Percentiles rank a stretch among this genome's conserved stretches.
Evolutionary conservation across 2,329 filamentous ascomycete species (phyloP).

Genomic region (Fusarium sp.): DNA sequence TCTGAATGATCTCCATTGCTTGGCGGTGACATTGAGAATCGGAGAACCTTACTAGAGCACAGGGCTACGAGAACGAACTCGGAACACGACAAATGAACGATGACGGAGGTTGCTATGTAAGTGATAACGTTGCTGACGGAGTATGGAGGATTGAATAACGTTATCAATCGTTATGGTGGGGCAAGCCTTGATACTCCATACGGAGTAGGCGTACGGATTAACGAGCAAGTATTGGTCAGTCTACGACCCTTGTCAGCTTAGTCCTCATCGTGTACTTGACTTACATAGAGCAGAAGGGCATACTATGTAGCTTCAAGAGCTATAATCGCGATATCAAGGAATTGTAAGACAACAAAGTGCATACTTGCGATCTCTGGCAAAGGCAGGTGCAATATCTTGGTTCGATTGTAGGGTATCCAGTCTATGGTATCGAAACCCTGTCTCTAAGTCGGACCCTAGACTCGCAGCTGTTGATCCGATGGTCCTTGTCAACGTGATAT

Average conservation of each 20-base stretch:
- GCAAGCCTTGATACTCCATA: not conserved
- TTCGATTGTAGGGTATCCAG: not conserved
- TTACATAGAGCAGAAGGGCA: not conserved
- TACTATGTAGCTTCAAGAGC: not conserved
- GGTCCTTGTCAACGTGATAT: slow-evolving; percentile 17
- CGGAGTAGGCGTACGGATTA: not conserved
- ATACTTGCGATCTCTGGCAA: rapidly evolving
- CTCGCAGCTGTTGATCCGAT: not conserved
- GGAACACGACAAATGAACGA: not conserved
- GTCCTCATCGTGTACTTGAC: not conserved
- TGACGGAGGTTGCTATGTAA: slow-evolving; percentile 1
- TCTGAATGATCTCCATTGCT: slow-evolving; percentile 17
- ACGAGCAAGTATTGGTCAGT: not conserved
- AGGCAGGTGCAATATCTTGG: not conserved
- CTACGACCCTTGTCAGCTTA: not conserved
- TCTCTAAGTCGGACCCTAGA: not conserved
- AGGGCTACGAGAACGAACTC: not conserved
- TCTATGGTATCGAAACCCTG: not conserved
- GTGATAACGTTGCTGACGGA: slow-evolving; percentile 23
- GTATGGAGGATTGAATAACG: slow-evolving; percentile 11
- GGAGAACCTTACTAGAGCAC: not conserved
- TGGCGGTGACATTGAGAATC: slow-evolving; percentile 30
- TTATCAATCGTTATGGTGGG: slow-evolving; percentile 28
- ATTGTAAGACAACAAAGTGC: rapidly evolving
- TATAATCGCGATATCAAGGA: not conserved